Conservation (phyloP, 192 early-diverging fungal species). For the Lunasporangiospora selenospora region DNA sequence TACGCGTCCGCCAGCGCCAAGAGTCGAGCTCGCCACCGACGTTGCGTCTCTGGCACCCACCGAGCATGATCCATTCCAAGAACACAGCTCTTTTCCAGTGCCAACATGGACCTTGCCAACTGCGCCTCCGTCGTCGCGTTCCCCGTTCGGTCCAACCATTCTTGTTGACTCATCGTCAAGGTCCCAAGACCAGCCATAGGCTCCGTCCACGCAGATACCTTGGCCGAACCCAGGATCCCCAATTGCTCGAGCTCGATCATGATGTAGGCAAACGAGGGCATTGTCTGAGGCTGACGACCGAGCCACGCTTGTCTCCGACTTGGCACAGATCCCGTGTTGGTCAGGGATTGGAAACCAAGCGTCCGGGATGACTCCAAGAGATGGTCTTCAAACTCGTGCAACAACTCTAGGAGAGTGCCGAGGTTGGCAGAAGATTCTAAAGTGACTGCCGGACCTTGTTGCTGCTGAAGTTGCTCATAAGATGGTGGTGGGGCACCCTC, state of each 20-base stretch:
- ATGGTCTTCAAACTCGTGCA: constrained; percentile 26
- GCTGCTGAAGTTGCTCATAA: neutral
- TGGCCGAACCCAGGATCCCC: constrained; percentile 16
- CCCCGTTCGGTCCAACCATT: constrained; percentile 30
- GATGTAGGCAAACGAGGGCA: constrained; percentile 29
- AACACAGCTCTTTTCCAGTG: constrained; percentile 14
- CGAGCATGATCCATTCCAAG: constrained; percentile 10
- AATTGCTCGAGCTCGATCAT: constrained; percentile 34
- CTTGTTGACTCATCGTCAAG: constrained; percentile 13
- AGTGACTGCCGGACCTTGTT: neutral
- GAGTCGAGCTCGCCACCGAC: no score
- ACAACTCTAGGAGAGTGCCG: constrained; percentile 1
- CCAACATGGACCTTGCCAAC: constrained; percentile 18
- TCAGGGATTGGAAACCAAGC: neutral
- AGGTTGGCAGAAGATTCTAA: neutral
- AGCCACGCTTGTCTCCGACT: constrained; percentile 15
- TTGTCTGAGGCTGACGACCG: constrained; percentile 11
- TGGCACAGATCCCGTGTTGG: neutral
- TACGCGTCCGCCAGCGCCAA: no score
- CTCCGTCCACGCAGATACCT: constrained; percentile 9
- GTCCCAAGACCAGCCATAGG: no score
- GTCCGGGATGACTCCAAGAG: constrained; percentile 1
- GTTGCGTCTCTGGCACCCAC: no score
- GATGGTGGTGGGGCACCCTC: constrained; percentile 34
- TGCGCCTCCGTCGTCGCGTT: constrained; percentile 21